phyloP scores from a whole-genome alignment of 768 basidiomycete species.

The Boletus bicolor region DNA sequence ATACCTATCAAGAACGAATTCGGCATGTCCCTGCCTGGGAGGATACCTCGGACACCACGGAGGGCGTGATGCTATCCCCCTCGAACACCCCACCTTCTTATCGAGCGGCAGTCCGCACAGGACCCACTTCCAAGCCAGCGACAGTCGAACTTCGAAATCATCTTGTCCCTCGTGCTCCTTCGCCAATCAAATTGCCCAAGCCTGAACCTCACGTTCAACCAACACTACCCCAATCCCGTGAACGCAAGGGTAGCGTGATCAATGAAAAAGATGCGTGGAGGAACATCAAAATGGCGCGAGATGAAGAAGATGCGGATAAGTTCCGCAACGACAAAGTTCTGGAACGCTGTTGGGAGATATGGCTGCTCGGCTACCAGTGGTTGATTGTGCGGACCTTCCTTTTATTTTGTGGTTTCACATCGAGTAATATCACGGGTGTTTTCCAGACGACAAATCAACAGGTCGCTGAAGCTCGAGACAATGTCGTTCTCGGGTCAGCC shows the following conservation, averaged over 20 bases:
- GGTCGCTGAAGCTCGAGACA: slow-evolving; percentile 65
- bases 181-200: slow-evolving; percentile 32
- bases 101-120: slow-evolving; percentile 38
- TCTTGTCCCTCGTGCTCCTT: slow-evolving; percentile 17
- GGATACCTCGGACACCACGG: slow-evolving; percentile 37
- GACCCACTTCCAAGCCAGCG: slow-evolving; percentile 15
- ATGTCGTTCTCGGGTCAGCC: slow-evolving; percentile 54
- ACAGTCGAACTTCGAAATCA: slow-evolving; percentile 13
- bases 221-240: slow-evolving; percentile 27
- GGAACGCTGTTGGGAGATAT: slow-evolving; percentile 72
- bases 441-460: slow-evolving; percentile 68
- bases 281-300: slow-evolving; percentile 65
- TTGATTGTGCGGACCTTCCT: slow-evolving; percentile 53
- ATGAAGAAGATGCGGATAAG: slow-evolving; percentile 68
- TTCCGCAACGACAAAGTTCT: slow-evolving; percentile 62
- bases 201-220: slow-evolving; percentile 18
- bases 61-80: slow-evolving; percentile 29
- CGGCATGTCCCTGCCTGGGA: slow-evolving; percentile 32
- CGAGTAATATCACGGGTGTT: slow-evolving; percentile 7
- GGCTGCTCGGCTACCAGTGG: slow-evolving; percentile 71
- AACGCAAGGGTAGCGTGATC: slow-evolving; percentile 47
- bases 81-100: slow-evolving; percentile 51
- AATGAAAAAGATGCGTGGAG: slow-evolving; percentile 79
- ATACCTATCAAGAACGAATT: slow-evolving; percentile 6
- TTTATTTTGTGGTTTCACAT: slow-evolving; percentile 12